Evolutionary conservation across 805 yeast genomes (phyloP), one percentile per base, ranked within the genome.

Genomic region (Cyberlindnera subsufficiens): DNA sequence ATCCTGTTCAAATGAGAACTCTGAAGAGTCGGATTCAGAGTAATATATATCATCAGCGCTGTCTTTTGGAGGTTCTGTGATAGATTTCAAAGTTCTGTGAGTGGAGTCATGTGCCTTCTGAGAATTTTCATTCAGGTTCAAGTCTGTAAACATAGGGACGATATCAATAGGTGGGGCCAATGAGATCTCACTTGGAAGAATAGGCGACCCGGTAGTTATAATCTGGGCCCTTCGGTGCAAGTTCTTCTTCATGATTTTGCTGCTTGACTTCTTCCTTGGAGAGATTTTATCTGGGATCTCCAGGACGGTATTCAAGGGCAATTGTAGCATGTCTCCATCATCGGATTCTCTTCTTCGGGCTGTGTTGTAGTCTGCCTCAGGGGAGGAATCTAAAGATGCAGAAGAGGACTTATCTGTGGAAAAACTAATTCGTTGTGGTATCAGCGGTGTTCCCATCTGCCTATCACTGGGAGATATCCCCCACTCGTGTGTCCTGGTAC

Each of bases 401-500:
- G 35, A 29, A 5, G 45, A 41, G 17, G 44, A 40, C 14, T 15
- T 22, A 18, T 42, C 42, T 10, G 42, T 35, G 4, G 42, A 32
- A 15, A 44, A n/a, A 25, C 43, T 38, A 5, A 15, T 40, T 18
- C 49, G 37, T 16, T 34, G n/a, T 25, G 14, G 31, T 31, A 30
- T 38, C 20, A 14, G 8, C n/a, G 29, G 14, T 7, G 29, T 17
- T 6, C 14, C 16, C n/a, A 11, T 5, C 27, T 35, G 25, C 37
- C 19, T 6, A 4, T 37, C 43, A 11, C 38, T 35, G 4, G 46
- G 36, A 15, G 40, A 16, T 8, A 39, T 55, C 0, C 76, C 77
- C 78, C 78, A 74, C 34, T 71, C 72, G 49, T 73, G 77, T 11
- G 71, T 68, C 29, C 75, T 57, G 13, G 77, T 74, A 7, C 78